Evolutionary conservation across 2,329 filamentous ascomycete species (phyloP), one percentile per base, ranked within the genome.

Genomic region (Alternaria dauci): DNA sequence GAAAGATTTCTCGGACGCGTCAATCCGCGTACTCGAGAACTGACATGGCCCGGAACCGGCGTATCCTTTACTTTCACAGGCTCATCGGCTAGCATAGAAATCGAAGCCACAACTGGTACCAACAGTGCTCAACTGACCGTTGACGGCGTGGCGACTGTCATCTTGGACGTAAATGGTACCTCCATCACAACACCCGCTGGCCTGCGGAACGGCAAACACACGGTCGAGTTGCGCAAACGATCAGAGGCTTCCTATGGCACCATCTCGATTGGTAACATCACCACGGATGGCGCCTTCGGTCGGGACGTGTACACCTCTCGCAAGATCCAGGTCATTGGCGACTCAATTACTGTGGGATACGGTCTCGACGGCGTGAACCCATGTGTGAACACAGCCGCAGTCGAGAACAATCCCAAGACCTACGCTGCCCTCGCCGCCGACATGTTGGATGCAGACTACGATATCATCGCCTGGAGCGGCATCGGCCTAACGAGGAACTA

Each of bases 281-380:
- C 68, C 26, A 68, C 65, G 5, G 73, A 78, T 34, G 77, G 78
- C 20, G 62, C 55, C 8, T 61, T 78, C 20, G 58, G 64, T 14
- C 36, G 63, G 4, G 63, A 68, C 16, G 48, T 60, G 8, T 60
- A 59, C 1, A 71, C 73, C 3, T 67, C 66, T 9, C 78, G 77
- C 25, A 77, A 77, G 58, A 81, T 83, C 41, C 80, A 83, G 61
- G 68, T 82, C 46, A 80, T 83, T 28, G 81, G 81, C 8, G 81
- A 83, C 68, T 82, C 80, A 25, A 82, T 82, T 62, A 79, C 73
- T 2, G 81, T 81, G 4, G 81, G 80, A 4, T 82, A 83, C 59
- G 81, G 81, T 2, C 74, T 82, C 14, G 80, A 81, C 55, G 81
- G 79, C 41, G 67, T 69, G 5, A 62, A 74, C 18, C 80, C 81